These are phyloP conservation scores for Phialemonium atrogriseum DNA, from an alignment of 2,329 filamentous ascomycete species.

Conservation along the genomic window DNA sequence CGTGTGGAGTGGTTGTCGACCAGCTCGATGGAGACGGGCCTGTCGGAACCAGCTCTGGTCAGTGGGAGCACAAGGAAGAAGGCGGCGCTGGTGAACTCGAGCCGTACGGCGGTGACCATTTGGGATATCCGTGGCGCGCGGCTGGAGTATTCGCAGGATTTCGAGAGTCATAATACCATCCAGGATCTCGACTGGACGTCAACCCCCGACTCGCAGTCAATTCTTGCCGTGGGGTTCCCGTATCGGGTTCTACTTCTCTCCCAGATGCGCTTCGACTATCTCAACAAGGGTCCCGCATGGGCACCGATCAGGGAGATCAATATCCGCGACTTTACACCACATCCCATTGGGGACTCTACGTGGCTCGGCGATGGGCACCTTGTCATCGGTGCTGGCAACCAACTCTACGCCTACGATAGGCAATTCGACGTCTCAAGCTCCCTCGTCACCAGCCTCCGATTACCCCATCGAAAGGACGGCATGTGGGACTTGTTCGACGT, in stretches of 20 bases:
- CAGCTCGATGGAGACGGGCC: conserved; percentile 70
- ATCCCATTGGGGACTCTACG: conserved; percentile 86
- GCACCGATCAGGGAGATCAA: conserved; percentile 74
- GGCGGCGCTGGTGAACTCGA: conserved; percentile 69
- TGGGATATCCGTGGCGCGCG: conserved; percentile 82
- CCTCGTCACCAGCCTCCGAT: conserved; percentile 42
- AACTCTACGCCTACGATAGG: conserved; percentile 78
- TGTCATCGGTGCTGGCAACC: conserved; percentile 83
- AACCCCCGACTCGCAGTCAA: conserved; percentile 80
- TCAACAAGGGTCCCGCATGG: conserved; percentile 86
- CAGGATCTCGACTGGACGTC: conserved; percentile 91
- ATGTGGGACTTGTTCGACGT: conserved; percentile 70
- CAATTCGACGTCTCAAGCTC: conserved; percentile 57
- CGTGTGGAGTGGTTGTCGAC: conserved; percentile 76
- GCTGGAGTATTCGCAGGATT: conserved; percentile 72
- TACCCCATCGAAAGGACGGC: conserved; percentile 37
- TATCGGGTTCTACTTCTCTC: conserved; percentile 74
- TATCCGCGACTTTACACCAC: conserved; percentile 73
- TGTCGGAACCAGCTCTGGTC: conserved; percentile 64
- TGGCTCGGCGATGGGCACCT: conserved; percentile 84
- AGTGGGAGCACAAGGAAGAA: conserved; percentile 84
- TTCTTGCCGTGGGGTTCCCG: conserved; percentile 88
- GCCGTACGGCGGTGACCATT: conserved; percentile 70
- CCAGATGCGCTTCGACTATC: conserved; percentile 85
- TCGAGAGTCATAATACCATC: conserved; percentile 64